Evolutionary conservation across 1,284 basidiomycete species (phyloP), one percentile per base, ranked within the genome.

Genomic region (Mycena citricolor): DNA sequence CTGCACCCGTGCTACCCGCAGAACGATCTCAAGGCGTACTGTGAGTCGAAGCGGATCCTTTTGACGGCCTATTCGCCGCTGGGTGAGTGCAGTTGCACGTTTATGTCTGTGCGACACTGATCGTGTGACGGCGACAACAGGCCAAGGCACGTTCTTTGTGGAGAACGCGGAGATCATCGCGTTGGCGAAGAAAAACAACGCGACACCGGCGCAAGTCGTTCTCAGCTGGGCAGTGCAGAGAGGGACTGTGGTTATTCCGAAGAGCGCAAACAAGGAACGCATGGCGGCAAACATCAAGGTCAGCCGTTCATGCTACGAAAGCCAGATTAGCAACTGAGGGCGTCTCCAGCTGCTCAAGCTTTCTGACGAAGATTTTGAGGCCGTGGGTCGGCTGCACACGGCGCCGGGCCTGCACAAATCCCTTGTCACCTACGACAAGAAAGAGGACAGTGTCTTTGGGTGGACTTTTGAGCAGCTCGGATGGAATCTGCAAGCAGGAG

Each of bases 61-160:
- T 57, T 86, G 30, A 78, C 83, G 21, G 83, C 81, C 1, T 88
- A 87, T 63, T 79, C 77, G 2, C 85, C 86, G 1, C 63, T 86
- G 5, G 84, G 83, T 56, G 49, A 34, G 58, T 47, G 7, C 31
- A 21, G n/a, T n/a, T n/a, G 14, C 31, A 8, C 17, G 12, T 16
- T 19, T 23, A 39, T 30, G 2, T 23, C 29, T 29, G 21, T 39
- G 17, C 12, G 16, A 17, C 20, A 40, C 32, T 19, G 14, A 39
- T 19, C 26, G 3, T 33, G 21, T 21, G 19, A 30, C 16, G 20
- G 16, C 21, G 19, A 30, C n/a, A 4, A 21, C 38, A 54, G 48
- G 52, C n/a, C 44, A 34, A 24, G 31, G 23, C 12, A 47, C 39
- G 10, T 38, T 29, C 11, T 44, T 54, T 32, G 34, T 54, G 10